These are phyloP conservation scores for Mortierella sp. DNA, from an alignment of 371 early-diverging fungal genomes.

Conservation along the genomic window DNA sequence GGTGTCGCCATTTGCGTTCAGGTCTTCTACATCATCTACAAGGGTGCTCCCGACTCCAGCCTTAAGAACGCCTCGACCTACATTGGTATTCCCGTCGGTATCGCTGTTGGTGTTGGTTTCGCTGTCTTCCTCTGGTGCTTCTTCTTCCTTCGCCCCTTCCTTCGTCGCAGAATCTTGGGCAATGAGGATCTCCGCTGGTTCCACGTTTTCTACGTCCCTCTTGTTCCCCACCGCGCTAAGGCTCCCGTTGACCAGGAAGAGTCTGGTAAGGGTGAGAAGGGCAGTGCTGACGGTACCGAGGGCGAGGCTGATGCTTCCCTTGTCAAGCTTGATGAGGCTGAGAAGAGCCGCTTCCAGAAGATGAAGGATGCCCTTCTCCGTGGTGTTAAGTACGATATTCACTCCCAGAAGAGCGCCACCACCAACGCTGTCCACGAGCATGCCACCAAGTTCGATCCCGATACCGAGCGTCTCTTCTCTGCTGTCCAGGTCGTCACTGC, in stretches of 20 bases:
- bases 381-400: slow-evolving; percentile 71
- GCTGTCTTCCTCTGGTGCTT: slow-evolving; percentile 62
- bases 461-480: slow-evolving; percentile 70
- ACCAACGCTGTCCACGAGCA: slow-evolving; percentile 64
- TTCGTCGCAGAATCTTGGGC: slow-evolving; percentile 68
- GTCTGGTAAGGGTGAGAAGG: slow-evolving; percentile 3
- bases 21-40: slow-evolving; percentile 77
- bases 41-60: slow-evolving; percentile 67
- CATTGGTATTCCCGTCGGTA: slow-evolving; percentile 62
- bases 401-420: slow-evolving; percentile 70
- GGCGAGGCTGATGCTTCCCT: slow-evolving; percentile 19
- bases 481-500: slow-evolving; percentile 90
- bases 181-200: slow-evolving; percentile 76
- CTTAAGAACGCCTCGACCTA: slow-evolving; percentile 33
- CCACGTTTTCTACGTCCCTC: slow-evolving; percentile 68
- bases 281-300: not conserved
- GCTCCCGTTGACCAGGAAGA: slow-evolving; percentile 32
- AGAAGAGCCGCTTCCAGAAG: slow-evolving; percentile 6
- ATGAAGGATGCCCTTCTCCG: slow-evolving; percentile 20
- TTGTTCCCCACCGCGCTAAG: slow-evolving; percentile 58
- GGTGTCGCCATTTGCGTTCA: slow-evolving; percentile 75
- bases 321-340: slow-evolving; percentile 15
- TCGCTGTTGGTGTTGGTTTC: slow-evolving; percentile 68
- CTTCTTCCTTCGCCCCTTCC: slow-evolving; percentile 75
- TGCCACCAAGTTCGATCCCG: slow-evolving; percentile 76